Evolutionary conservation across 139 green algal genomes (phyloP).

Genomic region (Zygnema cylindricum): DNA sequence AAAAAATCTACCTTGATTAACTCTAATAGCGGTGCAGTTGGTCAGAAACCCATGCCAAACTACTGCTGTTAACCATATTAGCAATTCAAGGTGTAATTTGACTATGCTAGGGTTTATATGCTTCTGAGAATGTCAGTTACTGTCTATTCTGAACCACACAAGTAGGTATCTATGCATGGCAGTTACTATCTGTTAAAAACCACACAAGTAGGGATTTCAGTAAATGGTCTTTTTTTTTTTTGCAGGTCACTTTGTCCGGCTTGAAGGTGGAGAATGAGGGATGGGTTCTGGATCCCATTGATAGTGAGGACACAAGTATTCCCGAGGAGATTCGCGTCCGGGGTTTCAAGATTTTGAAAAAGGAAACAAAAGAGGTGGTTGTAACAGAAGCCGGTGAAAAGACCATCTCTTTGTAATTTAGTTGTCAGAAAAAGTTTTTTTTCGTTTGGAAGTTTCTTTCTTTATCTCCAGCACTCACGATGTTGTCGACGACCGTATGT

Average conservation of each 20-base stretch:
- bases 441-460: too few species aligned
- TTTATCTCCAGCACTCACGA: too few species aligned
- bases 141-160: background rate
- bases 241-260: constrained; percentile 29
- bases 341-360: constrained; percentile 34
- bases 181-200: background rate
- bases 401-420: background rate
- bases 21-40: too few species aligned
- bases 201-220: constrained; percentile 25
- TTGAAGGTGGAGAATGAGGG: constrained; percentile 81
- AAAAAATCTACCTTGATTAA: too few species aligned
- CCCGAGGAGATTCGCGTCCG: constrained; percentile 55
- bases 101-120: background rate
- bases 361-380: constrained; percentile 29
- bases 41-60: too few species aligned
- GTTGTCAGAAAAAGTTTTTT: too few species aligned
- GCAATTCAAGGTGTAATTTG: background rate
- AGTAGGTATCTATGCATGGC: too few species aligned
- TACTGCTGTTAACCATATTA: too few species aligned
- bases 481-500: too few species aligned
- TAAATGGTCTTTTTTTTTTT: constrained; percentile 20
- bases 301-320: constrained; percentile 53
- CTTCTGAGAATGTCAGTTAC: background rate
- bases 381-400: constrained; percentile 34
- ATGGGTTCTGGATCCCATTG: constrained; percentile 79